Base-by-base conservation (phyloP, 2,329 filamentous ascomycete genomes). In the Microcera coccophila region DNA sequence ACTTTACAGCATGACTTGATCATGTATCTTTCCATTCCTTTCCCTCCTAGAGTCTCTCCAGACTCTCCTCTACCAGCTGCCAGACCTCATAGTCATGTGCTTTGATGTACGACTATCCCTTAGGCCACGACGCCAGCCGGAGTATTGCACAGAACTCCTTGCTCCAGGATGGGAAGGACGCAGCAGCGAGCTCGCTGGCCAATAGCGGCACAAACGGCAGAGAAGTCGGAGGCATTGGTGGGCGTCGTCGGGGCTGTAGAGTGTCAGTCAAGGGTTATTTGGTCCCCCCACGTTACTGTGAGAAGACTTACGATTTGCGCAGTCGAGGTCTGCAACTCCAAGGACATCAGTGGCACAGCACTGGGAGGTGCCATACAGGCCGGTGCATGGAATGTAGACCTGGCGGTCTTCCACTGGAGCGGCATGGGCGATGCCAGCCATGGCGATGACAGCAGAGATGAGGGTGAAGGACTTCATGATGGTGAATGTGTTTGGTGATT, bases 321-420 rank as follows among this genome's bases (percentile, higher is more conserved):
- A 84, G 67, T 84, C 67, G 18, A 82, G 66, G 59, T 78, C 66
- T 3, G 73, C 76, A 44, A 82, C 48, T 45, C 76, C 73, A 29
- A 83, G 72, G 24, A 84, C 71, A 50, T 83, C 76, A 18, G 78
- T 80, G 12, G 79, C 75, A 59, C 81, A 84, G 70, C 81, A 84
- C 50, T 76, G 71, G 3, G 74, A 56, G 22, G 53, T 67, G 51
- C 57, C 60, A 53, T 72, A 72, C 16, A 73, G 63, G 15, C 64
- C 65, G 21, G 61, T 62, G 55, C 73, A 75, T 32, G 72, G 61
- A 8, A 54, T 38, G 42, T 72, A 74, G 5, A 51, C 41, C 22
- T 58, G 49, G 36, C 68, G 65, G 45, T 64, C 61, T 28, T 62
- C 60, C n/a, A 58, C 39, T 35, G 55, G 58, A 8, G 63, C 57